Evolutionary conservation across 345 rosid genomes (phyloP), one percentile per base, ranked within the genome.

Genomic region (Dipteronia sinensis): DNA sequence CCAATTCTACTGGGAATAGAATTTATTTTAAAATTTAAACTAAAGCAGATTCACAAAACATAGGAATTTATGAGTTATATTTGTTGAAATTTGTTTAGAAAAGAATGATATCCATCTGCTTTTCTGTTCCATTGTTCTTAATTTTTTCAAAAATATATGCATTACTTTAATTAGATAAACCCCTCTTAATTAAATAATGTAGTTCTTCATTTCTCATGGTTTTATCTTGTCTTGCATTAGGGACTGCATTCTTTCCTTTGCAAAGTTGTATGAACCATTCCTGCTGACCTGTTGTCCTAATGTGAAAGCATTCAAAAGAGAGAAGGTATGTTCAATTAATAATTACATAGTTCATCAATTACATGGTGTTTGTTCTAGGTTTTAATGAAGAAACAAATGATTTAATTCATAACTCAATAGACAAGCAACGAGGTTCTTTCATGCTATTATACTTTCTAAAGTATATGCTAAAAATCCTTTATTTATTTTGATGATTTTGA

Each of bases 201-300:
- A 31, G 6, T 65, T 76, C 6, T 49, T 16, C 19, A 20, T 31
- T 16, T 34, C 64, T 19, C 46, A 23, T 4, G 58, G 12, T 31
- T 29, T 29, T 31, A 47, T 81, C n/a, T 0, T 16, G 44, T 74
- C 65, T 79, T 75, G 79, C 77, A 38, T 64, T 65, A 95, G 99
- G 99, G 76, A 88, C 93, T 22, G 98, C 97, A 11, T 95, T 95
- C 88, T 95, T 87, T 87, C 95, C 99, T 68, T 69, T 95, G 76
- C 96, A 93, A 80, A 93, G 99, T 79, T 93, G 99, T 78, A 85
- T 92, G 94, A 95, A 95, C 83, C 98, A 95, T 82, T 93, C 99
- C 0, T 95, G 99, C 78, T 83, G n/a, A n/a, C n/a, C n/a, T n/a
- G n/a, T n/a, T n/a, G 77, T 78, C 98, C 99, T 38, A 93, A 89